Conservation (phyloP, 2,329 filamentous ascomycete species). For the Cladosporium sp. region DNA sequence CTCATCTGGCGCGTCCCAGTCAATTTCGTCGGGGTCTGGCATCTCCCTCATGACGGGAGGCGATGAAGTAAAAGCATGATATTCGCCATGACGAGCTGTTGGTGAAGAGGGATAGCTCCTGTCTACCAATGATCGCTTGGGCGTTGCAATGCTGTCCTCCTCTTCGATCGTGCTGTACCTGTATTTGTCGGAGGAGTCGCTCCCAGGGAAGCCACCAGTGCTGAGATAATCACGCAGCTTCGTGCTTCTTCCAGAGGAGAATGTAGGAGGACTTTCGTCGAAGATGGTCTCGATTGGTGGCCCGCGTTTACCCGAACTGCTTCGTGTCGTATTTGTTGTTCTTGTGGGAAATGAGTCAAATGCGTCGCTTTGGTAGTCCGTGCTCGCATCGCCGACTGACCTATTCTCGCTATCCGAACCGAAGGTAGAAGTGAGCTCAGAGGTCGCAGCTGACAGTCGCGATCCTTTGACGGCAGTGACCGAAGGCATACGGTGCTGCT, state of each 20-base stretch:
- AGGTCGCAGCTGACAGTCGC: conserved; percentile 53
- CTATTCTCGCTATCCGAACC: conserved; percentile 66
- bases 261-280: conserved; percentile 60
- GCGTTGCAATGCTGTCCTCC: conserved; percentile 48
- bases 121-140: conserved; percentile 40
- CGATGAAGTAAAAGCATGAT: conserved; percentile 39
- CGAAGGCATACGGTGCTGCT: conserved; percentile 19
- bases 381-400: conserved; percentile 71
- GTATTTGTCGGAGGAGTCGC: conserved; percentile 30
- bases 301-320: conserved; percentile 62
- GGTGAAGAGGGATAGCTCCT: conserved; percentile 32
- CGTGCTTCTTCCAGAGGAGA: conserved; percentile 31
- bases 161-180: conserved; percentile 47
- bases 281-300: conserved; percentile 74
- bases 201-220: conserved; percentile 41
- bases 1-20: conserved; percentile 35
- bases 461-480: conserved; percentile 20
- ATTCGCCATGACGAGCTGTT: conserved; percentile 30
- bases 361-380: conserved; percentile 73
- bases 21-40: conserved; percentile 33
- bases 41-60: conserved; percentile 41
- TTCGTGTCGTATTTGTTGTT: conserved; percentile 61
- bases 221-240: conserved; percentile 47
- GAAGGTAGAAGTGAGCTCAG: conserved; percentile 60
- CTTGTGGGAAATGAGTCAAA: conserved; percentile 73